These are phyloP conservation scores for Salix viminalis DNA, from an alignment of 345 rosid species.

Conservation along the genomic window DNA sequence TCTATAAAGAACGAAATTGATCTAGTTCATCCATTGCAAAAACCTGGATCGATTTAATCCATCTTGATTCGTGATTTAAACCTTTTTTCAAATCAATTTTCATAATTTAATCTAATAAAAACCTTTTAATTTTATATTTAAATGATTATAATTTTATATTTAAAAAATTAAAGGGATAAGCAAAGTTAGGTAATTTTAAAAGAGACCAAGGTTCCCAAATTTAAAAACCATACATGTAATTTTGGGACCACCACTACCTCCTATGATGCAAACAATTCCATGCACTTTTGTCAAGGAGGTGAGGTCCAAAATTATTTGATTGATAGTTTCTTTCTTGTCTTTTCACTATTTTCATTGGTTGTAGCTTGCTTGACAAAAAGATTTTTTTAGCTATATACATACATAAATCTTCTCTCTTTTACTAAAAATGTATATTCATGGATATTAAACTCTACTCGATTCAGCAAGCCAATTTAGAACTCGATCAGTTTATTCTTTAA, in stretches of 20 bases:
- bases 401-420: too few species aligned
- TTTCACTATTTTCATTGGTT: too few species aligned
- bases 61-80: too few species aligned
- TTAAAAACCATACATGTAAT: too few species aligned
- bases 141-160: neutral
- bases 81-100: fast-evolving
- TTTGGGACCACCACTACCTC: neutral
- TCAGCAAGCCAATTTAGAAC: fast-evolving
- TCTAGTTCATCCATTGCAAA: fast-evolving
- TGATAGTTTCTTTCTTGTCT: neutral
- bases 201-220: neutral
- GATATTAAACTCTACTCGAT: too few species aligned
- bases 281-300: neutral
- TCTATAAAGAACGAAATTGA: too few species aligned
- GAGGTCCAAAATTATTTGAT: neutral
- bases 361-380: too few species aligned
- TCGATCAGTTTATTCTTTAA: too few species aligned
- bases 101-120: too few species aligned
- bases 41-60: too few species aligned
- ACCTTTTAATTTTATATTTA: neutral
- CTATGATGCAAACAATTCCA: neutral
- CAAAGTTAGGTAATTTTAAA: neutral
- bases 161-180: neutral
- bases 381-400: too few species aligned
- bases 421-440: too few species aligned